These are phyloP conservation scores for Gossypium arboreum DNA, from an alignment of 345 rosid species.

Conservation along the genomic window DNA sequence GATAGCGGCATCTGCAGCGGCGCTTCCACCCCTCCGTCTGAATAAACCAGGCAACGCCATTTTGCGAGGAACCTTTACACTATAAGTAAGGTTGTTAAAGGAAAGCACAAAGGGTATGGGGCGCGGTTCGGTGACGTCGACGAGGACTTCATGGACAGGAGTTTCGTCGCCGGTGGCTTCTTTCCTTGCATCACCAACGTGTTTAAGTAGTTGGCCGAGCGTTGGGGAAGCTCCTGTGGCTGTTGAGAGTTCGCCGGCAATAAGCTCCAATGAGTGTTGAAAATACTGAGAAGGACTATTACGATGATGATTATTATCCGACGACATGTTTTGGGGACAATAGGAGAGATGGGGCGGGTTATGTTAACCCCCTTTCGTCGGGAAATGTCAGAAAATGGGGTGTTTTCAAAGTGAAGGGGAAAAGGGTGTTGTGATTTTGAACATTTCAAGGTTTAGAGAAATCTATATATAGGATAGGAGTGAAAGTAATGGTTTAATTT, in stretches of 20 bases:
- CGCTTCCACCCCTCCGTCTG: slow-evolving; percentile 12
- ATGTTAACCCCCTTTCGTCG: not conserved
- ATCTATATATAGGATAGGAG: slow-evolving; percentile 2
- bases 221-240: slow-evolving; percentile 35
- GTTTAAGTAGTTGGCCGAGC: slow-evolving; percentile 71
- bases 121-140: slow-evolving; percentile 31
- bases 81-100: slow-evolving; percentile 75
- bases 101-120: slow-evolving; percentile 62
- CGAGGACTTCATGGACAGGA: slow-evolving; percentile 59
- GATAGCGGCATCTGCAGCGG: slow-evolving; percentile 18
- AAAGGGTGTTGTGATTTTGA: not conserved
- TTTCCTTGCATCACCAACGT: slow-evolving; percentile 61
- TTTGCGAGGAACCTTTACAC: slow-evolving; percentile 53
- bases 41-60: slow-evolving; percentile 34
- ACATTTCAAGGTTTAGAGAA: not conserved
- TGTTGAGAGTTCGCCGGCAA: slow-evolving; percentile 4
- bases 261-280: slow-evolving; percentile 41
- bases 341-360: slow-evolving; percentile 40
- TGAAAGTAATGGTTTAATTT: not conserved
- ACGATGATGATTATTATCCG: not conserved
- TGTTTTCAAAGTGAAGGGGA: not conserved
- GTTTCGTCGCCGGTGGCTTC: slow-evolving; percentile 70
- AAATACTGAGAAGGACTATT: slow-evolving; percentile 28
- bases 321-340: slow-evolving; percentile 31
- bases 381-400: not conserved